These are phyloP conservation scores for Phalaenopsis equestris DNA, from an alignment of 106 monocot genomes.

Conservation along the genomic window DNA sequence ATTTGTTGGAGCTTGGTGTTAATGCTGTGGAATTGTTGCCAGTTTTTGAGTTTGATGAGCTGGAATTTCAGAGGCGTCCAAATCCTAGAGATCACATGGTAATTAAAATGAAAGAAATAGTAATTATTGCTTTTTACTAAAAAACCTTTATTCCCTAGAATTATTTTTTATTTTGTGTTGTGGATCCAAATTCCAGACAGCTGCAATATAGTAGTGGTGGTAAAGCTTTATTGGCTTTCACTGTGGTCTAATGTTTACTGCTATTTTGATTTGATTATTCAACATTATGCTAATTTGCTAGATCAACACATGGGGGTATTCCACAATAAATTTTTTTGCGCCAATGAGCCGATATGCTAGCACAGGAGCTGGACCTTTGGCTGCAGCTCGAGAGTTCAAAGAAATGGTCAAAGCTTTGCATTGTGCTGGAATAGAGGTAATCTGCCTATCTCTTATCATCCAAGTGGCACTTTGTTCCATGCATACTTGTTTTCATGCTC, in stretches of 20 bases:
- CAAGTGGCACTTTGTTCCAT: background rate
- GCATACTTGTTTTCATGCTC: background rate
- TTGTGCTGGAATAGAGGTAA: conserved; percentile 91
- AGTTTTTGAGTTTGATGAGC: conserved; percentile 96
- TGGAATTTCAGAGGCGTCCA: conserved; percentile 79
- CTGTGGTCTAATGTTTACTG: background rate
- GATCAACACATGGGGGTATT: conserved; percentile 99
- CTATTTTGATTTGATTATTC: background rate
- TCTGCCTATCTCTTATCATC: background rate
- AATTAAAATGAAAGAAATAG: background rate
- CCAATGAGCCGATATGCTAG: conserved; percentile 99
- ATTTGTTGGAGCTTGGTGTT: conserved; percentile 84
- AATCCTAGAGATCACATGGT: conserved; percentile 98
- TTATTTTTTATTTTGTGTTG: background rate
- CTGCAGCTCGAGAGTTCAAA: conserved; percentile 81
- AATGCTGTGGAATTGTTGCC: conserved; percentile 96
- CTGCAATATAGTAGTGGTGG: background rate
- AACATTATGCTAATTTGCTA: conserved; percentile 18
- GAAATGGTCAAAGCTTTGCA: conserved; percentile 95
- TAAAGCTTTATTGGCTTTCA: background rate
- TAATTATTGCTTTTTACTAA: background rate
- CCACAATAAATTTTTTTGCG: conserved; percentile 96
- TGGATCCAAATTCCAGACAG: background rate
- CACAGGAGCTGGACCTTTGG: conserved; percentile 70
- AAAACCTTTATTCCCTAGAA: background rate